Evolutionary conservation across 495 filamentous ascomycete genomes (phyloP).

Genomic region (Coniosporium apollinis): DNA sequence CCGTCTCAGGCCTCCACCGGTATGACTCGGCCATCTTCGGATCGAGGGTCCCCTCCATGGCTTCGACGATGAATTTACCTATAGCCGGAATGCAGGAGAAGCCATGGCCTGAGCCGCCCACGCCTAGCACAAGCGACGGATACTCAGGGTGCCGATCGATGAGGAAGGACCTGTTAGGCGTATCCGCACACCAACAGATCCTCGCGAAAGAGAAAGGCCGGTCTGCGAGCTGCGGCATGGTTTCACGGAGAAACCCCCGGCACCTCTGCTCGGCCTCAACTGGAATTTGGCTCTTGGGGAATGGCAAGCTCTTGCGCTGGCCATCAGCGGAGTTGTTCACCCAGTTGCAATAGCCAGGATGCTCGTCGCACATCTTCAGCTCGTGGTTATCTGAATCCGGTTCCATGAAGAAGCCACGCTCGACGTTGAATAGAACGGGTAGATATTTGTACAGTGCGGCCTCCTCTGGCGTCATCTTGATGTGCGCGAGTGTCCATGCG

Average conservation of each 20-base stretch:
- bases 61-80: conserved; percentile 30
- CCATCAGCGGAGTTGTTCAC: conserved; percentile 13
- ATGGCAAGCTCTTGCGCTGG: conserved; percentile 25
- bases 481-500: conserved; percentile 37
- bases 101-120: conserved; percentile 35
- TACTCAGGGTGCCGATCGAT: conserved; percentile 29
- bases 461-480: conserved; percentile 31
- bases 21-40: conserved; percentile 24
- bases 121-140: conserved; percentile 28
- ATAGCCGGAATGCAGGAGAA: conserved; percentile 35
- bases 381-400: conserved; percentile 32
- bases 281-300: conserved; percentile 32
- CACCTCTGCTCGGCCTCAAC: conserved; percentile 26
- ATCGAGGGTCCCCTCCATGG: conserved; percentile 28
- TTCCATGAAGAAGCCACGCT: conserved; percentile 40
- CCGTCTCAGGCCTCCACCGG: conserved; percentile 35
- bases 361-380: conserved; percentile 40
- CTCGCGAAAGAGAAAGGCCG: conserved; percentile 31
- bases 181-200: conserved; percentile 40
- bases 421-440: conserved; percentile 34
- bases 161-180: conserved; percentile 32
- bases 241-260: conserved; percentile 29
- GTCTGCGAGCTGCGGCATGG: conserved; percentile 33
- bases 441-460: conserved; percentile 26
- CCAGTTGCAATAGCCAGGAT: conserved; percentile 37